Evolutionary conservation across 148 eudicot genomes (phyloP), one percentile per base, ranked within the genome.

Genomic region (Polygonum aviculare): DNA sequence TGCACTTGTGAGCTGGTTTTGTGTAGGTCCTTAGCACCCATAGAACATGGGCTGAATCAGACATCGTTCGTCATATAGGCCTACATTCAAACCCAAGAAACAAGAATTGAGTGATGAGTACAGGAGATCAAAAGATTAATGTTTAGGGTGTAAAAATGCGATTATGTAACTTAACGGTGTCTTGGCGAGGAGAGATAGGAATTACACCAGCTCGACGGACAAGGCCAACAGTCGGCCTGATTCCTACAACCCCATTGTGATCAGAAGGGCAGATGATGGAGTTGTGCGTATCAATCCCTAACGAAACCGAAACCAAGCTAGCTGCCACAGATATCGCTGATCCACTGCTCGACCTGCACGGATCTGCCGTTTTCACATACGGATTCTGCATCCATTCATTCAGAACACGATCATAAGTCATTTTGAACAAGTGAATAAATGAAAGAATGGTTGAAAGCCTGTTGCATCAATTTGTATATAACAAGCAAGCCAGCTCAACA

Each of bases 1-100:
- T 26, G 31, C 31, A 26, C 31, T 26, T 26, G 31, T 26, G 31
- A 26, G 31, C 31, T 26, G 31, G 31, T 26, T 26, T 26, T 26
- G 31, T 26, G 31, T 26, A 26, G 31, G 31, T 26, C 31, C 31
- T 26, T 26, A 26, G 31, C 31, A 26, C 31, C 31, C 31, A 26
- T 26, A 89, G 85, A 22, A 91, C 90, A 76, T 74, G 77, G 12
- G 86, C 97, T 21, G 93, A 89, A 79, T 91, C 97, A 21, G 90
- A 77, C 51, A 89, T 91, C 0, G 91, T 91, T 81, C 93, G 82
- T 70, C 91, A 85, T 57, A 91, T 91, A 0, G 97, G 93, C 84
- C 97, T 91, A 84, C 71, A 77, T 41, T 49, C 22, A 2, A 31
- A 74, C 54, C 15, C 31, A 31, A 35, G 3, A 31, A 9, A 15